These are phyloP conservation scores for Leishmania aethiopica DNA, from an alignment of 208 protist genomes.

Conservation along the genomic window DNA sequence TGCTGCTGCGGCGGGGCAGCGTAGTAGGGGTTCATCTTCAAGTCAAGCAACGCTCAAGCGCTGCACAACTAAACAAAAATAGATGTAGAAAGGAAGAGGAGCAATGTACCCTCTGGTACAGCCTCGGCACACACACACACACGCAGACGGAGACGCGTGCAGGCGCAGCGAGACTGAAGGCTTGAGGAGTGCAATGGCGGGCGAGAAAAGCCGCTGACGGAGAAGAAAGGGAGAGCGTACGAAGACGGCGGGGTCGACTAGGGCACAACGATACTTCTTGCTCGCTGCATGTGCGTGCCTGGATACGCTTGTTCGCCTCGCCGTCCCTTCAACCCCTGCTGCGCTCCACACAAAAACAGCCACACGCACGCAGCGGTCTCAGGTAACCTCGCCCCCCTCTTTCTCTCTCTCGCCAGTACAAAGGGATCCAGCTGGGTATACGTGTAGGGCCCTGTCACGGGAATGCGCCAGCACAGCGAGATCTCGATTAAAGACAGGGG, in stretches of 20 bases:
- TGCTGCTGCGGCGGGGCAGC: slow-evolving; percentile 9
- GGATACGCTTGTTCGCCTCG: not conserved
- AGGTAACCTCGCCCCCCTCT: not conserved
- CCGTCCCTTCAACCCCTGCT: not conserved
- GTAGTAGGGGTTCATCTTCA: slow-evolving; percentile 36
- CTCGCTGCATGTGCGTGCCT: not conserved
- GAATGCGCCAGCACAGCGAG: not conserved
- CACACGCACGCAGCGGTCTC: not conserved
- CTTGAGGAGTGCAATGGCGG: not conserved
- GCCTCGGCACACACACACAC: slow-evolving; percentile 6
- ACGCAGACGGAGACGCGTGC: slow-evolving; percentile 32
- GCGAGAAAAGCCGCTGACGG: slow-evolving; percentile 6
- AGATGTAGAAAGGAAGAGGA: slow-evolving; percentile 1
- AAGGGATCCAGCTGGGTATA: not conserved
- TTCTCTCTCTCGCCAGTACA: not conserved
- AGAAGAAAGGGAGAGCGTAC: not conserved
- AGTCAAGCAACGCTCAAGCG: slow-evolving; percentile 1
- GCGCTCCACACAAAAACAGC: not conserved
- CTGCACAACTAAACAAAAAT: not conserved
- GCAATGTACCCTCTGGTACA: not conserved
- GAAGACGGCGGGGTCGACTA: not conserved
- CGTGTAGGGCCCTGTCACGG: not conserved
- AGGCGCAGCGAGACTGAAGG: slow-evolving; percentile 13
- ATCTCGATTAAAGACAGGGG: not conserved
- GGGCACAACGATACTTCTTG: not conserved